These are phyloP conservation scores for Epithele typhae DNA, from an alignment of 768 basidiomycete species.

Conservation along the genomic window DNA sequence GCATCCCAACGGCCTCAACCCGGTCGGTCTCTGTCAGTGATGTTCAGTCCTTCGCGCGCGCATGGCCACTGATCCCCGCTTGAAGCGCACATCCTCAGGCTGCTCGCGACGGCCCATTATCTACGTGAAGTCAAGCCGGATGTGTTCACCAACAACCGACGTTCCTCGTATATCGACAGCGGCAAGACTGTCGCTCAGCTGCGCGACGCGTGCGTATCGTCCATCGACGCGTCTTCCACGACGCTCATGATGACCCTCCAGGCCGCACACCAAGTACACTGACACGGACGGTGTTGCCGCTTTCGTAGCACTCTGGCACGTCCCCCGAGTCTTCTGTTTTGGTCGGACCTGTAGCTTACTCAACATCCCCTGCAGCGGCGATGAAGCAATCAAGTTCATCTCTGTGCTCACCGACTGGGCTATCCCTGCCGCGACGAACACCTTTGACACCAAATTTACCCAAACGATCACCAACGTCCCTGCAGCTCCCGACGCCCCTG, in stretches of 20 bases:
- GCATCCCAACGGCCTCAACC: conserved; percentile 11
- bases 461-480: neutral
- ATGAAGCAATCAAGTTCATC: conserved; percentile 72
- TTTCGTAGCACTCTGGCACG: conserved; percentile 65
- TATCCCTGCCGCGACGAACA: conserved; percentile 8
- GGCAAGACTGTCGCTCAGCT: conserved; percentile 54
- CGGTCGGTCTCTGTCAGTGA: conserved; percentile 44
- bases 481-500: neutral
- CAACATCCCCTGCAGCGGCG: conserved; percentile 35
- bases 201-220: conserved; percentile 37
- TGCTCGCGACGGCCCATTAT: conserved; percentile 77
- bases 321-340: conserved; percentile 6
- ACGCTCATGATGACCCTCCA: conserved; percentile 18
- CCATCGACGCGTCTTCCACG: neutral
- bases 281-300: conserved; percentile 65
- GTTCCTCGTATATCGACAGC: conserved; percentile 64
- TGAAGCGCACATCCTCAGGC: conserved; percentile 64
- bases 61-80: too few species aligned
- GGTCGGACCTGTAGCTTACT: neutral
- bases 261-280: conserved; percentile 62
- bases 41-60: neutral
- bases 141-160: conserved; percentile 67
- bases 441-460: conserved; percentile 1
- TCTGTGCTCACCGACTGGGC: conserved; percentile 64
- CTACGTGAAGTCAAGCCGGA: conserved; percentile 64